Conservation (phyloP, 2,329 filamentous ascomycete species). For the Claviceps humidiphila region DNA sequence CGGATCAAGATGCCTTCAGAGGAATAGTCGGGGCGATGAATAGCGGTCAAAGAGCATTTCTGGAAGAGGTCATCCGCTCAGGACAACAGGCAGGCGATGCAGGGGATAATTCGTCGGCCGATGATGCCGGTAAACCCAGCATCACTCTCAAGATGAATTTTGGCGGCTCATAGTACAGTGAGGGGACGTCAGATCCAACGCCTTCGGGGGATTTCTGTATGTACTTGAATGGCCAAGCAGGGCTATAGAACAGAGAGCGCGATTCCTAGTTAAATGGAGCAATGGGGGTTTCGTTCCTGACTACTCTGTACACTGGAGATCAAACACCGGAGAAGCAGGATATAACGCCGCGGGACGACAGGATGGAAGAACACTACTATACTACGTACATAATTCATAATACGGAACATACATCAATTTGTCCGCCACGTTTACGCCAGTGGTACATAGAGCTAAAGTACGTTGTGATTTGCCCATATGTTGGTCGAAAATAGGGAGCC, state of each 20-base stretch:
- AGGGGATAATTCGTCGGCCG: constrained; percentile 24
- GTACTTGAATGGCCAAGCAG: constrained; percentile 1
- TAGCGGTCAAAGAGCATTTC: constrained; percentile 55
- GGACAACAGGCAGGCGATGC: constrained; percentile 36
- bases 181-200: neutral
- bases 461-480: no score
- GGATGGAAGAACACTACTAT: no score
- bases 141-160: constrained; percentile 97
- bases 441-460: no score
- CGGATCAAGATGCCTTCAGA: constrained; percentile 61
- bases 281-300: no score
- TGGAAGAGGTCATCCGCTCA: constrained; percentile 68
- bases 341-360: no score
- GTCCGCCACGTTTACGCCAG: no score
- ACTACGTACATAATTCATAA: no score
- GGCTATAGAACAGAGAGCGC: neutral
- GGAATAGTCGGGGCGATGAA: constrained; percentile 59
- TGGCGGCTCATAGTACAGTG: constrained; percentile 27
- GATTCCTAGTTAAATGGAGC: no score
- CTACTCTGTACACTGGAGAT: no score
- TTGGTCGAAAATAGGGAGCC: no score
- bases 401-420: no score
- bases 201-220: constrained; percentile 1
- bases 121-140: constrained; percentile 50
- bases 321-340: no score